Percentiles rank a stretch among this genome's conserved stretches.
Conservation (phyloP, 495 filamentous ascomycete species). For the Peziza echinospora region DNA sequence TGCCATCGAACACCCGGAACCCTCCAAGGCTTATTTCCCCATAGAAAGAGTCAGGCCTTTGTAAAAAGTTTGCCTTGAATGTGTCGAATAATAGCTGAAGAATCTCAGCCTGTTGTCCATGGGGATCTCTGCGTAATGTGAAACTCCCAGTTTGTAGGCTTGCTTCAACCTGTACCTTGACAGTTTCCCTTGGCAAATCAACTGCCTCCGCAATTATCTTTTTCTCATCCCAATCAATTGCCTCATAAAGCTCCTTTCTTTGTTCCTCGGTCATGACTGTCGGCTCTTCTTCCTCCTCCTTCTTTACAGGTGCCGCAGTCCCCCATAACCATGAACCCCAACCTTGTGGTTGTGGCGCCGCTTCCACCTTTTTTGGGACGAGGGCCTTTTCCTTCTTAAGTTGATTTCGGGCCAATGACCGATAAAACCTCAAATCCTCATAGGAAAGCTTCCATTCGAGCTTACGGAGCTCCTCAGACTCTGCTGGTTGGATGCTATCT, state of each 20-base stretch:
- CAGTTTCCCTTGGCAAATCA: slow-evolving; percentile 68
- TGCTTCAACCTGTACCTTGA: slow-evolving; percentile 80
- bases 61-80: slow-evolving; percentile 68
- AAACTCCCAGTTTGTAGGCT: slow-evolving; percentile 83
- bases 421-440: slow-evolving; percentile 92
- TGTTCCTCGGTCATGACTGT: slow-evolving; percentile 82
- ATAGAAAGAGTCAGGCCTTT: slow-evolving; percentile 74
- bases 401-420: slow-evolving; percentile 81
- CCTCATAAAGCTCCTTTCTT: slow-evolving; percentile 86
- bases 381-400: slow-evolving; percentile 84
- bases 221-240: slow-evolving; percentile 97
- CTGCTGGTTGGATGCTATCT: slow-evolving; percentile 44
- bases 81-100: slow-evolving; percentile 81
- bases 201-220: slow-evolving; percentile 66
- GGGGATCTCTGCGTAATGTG: slow-evolving; percentile 70
- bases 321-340: slow-evolving; percentile 85
- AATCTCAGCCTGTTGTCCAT: slow-evolving; percentile 54
- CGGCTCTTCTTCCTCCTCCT: slow-evolving; percentile 43
- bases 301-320: slow-evolving; percentile 30
- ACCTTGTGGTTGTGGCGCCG: slow-evolving; percentile 36
- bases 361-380: slow-evolving; percentile 35
- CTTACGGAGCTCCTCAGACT: slow-evolving; percentile 46
- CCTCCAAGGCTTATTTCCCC: slow-evolving; percentile 76
- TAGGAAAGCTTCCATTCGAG: slow-evolving; percentile 79
- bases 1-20: slow-evolving; percentile 85